Evolutionary conservation across 306 rosid genomes (phyloP).

Genomic region (Prunus dulcis): DNA sequence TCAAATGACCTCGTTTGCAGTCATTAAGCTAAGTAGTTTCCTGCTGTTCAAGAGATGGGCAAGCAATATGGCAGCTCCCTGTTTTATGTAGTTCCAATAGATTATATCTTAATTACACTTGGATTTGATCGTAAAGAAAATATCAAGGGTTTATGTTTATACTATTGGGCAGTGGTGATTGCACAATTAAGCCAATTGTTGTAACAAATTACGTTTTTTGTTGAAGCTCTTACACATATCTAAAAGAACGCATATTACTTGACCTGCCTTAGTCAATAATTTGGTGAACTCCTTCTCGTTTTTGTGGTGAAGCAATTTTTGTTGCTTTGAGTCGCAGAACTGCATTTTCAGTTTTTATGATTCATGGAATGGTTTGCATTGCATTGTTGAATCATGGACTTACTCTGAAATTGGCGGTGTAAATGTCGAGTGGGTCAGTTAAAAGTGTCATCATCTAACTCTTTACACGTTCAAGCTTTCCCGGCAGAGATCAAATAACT

Average conservation of each 20-base stretch:
- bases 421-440: not conserved
- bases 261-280: not conserved
- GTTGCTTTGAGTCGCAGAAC: not conserved
- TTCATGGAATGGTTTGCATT: no score
- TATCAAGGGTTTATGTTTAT: not conserved
- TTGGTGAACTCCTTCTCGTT: no score
- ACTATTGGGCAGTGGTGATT: not conserved
- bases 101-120: not conserved
- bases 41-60: not conserved
- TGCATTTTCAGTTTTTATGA: not conserved
- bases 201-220: not conserved
- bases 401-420: not conserved
- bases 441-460: not conserved
- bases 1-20: not conserved
- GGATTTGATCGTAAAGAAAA: not conserved
- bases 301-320: not conserved
- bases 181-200: not conserved
- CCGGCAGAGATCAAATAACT: no score
- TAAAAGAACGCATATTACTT: not conserved
- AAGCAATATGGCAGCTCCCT: not conserved
- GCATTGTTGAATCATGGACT: no score
- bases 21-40: not conserved
- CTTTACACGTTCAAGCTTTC: not conserved
- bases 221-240: not conserved
- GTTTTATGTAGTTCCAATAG: not conserved